phyloP scores from a whole-genome alignment of 371 early-diverging fungal species.

The Zychaea mexicana region DNA sequence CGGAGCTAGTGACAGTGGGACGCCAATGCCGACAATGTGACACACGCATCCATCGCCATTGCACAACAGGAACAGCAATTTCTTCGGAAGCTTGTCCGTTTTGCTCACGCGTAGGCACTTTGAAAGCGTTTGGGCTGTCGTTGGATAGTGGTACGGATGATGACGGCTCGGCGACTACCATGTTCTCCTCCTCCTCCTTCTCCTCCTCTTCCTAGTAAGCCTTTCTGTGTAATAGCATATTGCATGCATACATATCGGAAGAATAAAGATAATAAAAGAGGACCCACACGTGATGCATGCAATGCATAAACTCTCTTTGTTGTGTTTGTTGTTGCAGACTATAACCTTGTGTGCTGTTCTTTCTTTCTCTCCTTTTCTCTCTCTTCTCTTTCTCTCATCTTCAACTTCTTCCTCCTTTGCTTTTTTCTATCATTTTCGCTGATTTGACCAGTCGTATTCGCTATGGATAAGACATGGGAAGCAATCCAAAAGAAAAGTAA shows the following conservation, averaged over 20 bases:
- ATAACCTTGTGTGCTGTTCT: too few species aligned
- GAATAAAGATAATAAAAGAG: too few species aligned
- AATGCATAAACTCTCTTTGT: neutral
- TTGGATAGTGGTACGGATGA: too few species aligned
- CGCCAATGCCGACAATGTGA: conserved; percentile 1
- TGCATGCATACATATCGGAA: too few species aligned
- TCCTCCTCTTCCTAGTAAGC: too few species aligned
- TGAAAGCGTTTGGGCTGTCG: too few species aligned
- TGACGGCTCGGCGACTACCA: too few species aligned
- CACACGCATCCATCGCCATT: neutral
- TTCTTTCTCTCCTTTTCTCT: neutral
- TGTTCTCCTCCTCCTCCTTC: too few species aligned
- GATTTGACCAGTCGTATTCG: neutral
- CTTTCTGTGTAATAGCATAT: too few species aligned
- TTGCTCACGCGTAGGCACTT: too few species aligned
- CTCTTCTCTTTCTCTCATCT: neutral
- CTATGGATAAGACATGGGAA: conserved; percentile 85
- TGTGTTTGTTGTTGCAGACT: neutral
- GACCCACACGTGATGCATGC: neutral
- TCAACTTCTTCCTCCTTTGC: conserved; percentile 1
- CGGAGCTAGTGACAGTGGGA: conserved; percentile 6
- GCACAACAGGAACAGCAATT: neutral
- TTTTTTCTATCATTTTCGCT: neutral
- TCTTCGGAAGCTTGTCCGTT: neutral
- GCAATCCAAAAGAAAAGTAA: conserved; percentile 87